Evolutionary conservation across 176 grass and related monocot genomes (phyloP), one percentile per base, ranked within the genome.

Genomic region (Themeda triandra): DNA sequence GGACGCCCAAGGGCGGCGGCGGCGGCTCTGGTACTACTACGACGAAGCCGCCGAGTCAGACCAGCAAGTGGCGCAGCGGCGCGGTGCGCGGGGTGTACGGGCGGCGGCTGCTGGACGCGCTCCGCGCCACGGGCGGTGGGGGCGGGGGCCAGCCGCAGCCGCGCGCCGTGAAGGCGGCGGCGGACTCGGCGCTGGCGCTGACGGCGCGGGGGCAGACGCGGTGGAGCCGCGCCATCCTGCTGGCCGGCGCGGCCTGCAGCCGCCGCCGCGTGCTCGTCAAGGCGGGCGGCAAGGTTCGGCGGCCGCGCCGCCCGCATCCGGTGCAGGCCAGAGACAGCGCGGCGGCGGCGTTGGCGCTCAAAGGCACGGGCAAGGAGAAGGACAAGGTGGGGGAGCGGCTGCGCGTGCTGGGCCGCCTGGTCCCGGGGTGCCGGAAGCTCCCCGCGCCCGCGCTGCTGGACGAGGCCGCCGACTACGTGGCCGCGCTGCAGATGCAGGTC

Each of bases 401-500:
- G 51, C 90, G 89, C 77, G 69, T 90, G 80, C 86, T 99, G 74
- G 93, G 91, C 32, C 80, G 88, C 59, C 83, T 99, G 69, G 97
- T 99, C 27, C 97, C 97, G 0, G 97, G 97, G 6, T 99, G 97
- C 70, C 90, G 88, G 58, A 99, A 99, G 76, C 78, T 96, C 12
- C 88, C 92, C 30, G 75, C 97, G 13, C 84, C 93, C 35, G 86
- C 77, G 60, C 88, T 99, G 81, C 89, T 99, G 58, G 97, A 99
- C 82, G 97, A 99, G 85, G 30, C 93, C 37, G 97, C 88, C 4
- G 97, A 99, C 60, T 99, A 99, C 78, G 54, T 99, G 25, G 92
- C 93, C 13, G 97, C 97, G 51, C 93, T 99, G 66, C 84, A 99
- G 93, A 92, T 99, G 93, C 97, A 99, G 84, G 88, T 99, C 73